Base-by-base conservation (phyloP, 257 asterid species). In the Nicotiana sylvestris region DNA sequence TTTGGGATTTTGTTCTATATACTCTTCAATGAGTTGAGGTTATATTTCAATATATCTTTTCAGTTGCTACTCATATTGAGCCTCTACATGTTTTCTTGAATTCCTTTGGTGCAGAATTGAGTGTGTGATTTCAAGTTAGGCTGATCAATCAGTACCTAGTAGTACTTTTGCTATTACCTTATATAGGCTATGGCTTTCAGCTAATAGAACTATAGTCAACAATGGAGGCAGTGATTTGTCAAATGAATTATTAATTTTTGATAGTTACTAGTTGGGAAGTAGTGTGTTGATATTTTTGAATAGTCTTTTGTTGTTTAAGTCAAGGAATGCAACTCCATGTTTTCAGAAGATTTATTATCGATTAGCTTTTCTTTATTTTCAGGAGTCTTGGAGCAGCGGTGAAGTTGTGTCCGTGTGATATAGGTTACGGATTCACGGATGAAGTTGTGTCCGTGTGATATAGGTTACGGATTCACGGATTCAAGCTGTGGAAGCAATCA, bases 1-100 rank as follows among this genome's bases (percentile, higher is more conserved):
- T 60, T n/a, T n/a, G 66, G 69, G 69, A 27, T 64, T 25, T 67
- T 67, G 80, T 74, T 74, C 46, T 74, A 25, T 74, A 15, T 51
- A 8, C 51, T 76, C 64, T 76, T 49, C 17, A 76, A 51, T 33
- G 64, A 76, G 53, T 72, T 46, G 61, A 3, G 46, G 61, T 72
- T 72, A 46, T 76, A 49, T 49, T 76, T 76, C 64, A 51, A 76
- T 51, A 76, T 76, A 27, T 58, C 4, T 58, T 58, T 58, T 58
- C 65, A 58, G 65, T 58, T 58, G 65, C 29, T 3, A 6, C 21
- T n/a, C 27, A 18, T 58, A 58, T 58, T 76, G 46, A 76, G 43
- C 64, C 8, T 76, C 18, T 51, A 43, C 2, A 11, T 5, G 57
- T 72, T 46, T 25, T 51, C 37, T 12, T 76, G 16, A 3, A 51